These are phyloP conservation scores for Verticillium zaregamsianum DNA, from an alignment of 2,329 filamentous ascomycete species.

Conservation along the genomic window DNA sequence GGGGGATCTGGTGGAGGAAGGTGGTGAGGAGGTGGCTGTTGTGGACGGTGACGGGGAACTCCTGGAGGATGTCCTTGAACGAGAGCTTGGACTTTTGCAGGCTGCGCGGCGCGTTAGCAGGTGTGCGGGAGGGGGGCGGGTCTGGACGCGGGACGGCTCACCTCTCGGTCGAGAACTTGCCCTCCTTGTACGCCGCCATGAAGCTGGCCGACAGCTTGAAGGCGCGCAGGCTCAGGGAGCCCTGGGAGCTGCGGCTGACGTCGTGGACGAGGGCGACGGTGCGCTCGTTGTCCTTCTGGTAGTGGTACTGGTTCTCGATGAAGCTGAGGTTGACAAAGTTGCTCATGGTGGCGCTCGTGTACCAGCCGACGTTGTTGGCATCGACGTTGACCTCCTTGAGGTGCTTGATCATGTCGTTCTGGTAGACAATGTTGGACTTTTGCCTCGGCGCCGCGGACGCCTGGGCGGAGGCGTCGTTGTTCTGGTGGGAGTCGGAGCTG, in stretches of 20 bases:
- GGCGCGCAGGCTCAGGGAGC: slow-evolving; percentile 81
- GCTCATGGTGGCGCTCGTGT: slow-evolving; percentile 97
- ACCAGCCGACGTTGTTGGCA: slow-evolving; percentile 97
- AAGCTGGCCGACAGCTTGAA: slow-evolving; percentile 87
- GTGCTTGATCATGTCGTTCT: slow-evolving; percentile 96
- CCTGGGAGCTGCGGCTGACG: slow-evolving; percentile 90
- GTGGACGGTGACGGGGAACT: slow-evolving; percentile 85
- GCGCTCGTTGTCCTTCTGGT: slow-evolving; percentile 91
- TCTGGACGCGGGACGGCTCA: slow-evolving; percentile 43
- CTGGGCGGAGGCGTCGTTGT: slow-evolving; percentile 68
- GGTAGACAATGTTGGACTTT: slow-evolving; percentile 84
- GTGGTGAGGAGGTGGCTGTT: slow-evolving; percentile 97
- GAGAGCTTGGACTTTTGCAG: slow-evolving; percentile 91
- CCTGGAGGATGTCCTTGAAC: slow-evolving; percentile 89
- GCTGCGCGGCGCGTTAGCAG: slow-evolving; percentile 40
- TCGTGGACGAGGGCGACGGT: slow-evolving; percentile 91
- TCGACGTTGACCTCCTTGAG: slow-evolving; percentile 97
- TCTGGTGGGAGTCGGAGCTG: slow-evolving; percentile 60
- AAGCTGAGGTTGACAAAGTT: slow-evolving; percentile 95
- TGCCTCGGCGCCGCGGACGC: slow-evolving; percentile 87
- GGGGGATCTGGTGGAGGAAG: slow-evolving; percentile 88
- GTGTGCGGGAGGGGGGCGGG: neutral
- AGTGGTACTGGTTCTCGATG: slow-evolving; percentile 96
- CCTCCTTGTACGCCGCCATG: slow-evolving; percentile 90
- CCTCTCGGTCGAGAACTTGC: slow-evolving; percentile 96